Evolutionary conservation across 306 rosid species (phyloP), one percentile per base, ranked within the genome.

Genomic region (Geum urbanum): DNA sequence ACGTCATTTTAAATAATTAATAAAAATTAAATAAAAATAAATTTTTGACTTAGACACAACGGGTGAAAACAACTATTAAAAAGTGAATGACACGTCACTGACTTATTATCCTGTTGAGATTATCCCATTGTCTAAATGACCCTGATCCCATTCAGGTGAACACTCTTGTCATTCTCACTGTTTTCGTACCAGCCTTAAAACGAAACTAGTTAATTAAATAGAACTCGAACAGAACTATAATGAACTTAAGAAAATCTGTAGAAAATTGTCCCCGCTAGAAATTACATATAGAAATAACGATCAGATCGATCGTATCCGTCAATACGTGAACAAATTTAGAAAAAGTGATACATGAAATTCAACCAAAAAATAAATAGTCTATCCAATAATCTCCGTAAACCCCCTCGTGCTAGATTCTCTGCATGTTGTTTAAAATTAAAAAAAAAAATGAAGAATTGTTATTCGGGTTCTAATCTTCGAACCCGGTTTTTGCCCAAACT

Each of bases 401-500:
- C 53, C 58, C 22, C 66, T 37, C 32, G 6, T 57, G 41, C 5
- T 24, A n/a, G 32, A 27, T 27, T 55, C n/a, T 27, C 44, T 6
- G 56, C 24, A 49, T 24, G 59, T 18, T 27, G 53, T 53, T 24
- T 18, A 27, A 24, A 58, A 16, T 11, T 44, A 7, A 5, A 16
- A 55, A 24, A 8, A 7, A 27, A 56, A 55, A 50, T 16, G 24
- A 19, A 20, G 16, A 5, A 8, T 51, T 39, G 8, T 45, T 55
- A 15, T 7, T 24, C 0, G 15, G 3, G 8, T 22, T 14, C 37
- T 58, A 91, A 46, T 92, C 97, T 72, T 89, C 66, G 74, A 92
- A 92, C 51, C 96, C 97, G 5, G 90, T 89, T 81, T 92, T 92
- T 32, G 90, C 95, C 95, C 92, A 92, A 78, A 92, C 87, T 7